phyloP scores from a whole-genome alignment of 2,329 filamentous ascomycete genomes.

The Colletotrichum paranaense region DNA sequence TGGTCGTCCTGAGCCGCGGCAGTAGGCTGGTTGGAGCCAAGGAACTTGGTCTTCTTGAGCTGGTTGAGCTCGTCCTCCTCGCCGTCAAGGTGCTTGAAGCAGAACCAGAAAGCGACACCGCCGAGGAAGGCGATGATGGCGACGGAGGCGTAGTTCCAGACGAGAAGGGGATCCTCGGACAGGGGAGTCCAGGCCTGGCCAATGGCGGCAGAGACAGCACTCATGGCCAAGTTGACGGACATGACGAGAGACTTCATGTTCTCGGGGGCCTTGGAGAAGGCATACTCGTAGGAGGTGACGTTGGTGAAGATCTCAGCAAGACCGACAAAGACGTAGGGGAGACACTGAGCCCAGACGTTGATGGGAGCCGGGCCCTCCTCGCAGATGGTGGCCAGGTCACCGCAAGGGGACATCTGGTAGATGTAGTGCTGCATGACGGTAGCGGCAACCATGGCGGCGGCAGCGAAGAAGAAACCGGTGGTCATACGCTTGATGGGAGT shows the following conservation, averaged over 20 bases:
- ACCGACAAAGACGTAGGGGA: conserved; percentile 63
- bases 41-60: conserved; percentile 58
- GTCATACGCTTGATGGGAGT: conserved; percentile 83
- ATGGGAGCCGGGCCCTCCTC: conserved; percentile 64
- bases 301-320: conserved; percentile 66
- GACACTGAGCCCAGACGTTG: conserved; percentile 71
- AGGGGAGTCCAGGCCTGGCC: conserved; percentile 76
- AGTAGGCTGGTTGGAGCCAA: conserved; percentile 53
- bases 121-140: conserved; percentile 72
- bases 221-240: conserved; percentile 77
- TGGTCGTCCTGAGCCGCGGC: conserved; percentile 26
- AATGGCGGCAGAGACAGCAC: conserved; percentile 75
- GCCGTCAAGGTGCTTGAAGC: conserved; percentile 72
- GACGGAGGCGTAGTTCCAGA: conserved; percentile 78
- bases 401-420: conserved; percentile 73
- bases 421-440: conserved; percentile 70
- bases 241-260: conserved; percentile 86
- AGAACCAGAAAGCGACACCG: conserved; percentile 75
- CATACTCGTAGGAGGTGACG: conserved; percentile 76
- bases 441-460: conserved; percentile 69
- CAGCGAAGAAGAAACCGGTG: conserved; percentile 74
- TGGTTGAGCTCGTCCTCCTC: conserved; percentile 78
- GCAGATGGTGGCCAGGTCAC: conserved; percentile 64
- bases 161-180: conserved; percentile 71
- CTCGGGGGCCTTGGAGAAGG: conserved; percentile 80